Percentiles rank a stretch among this genome's conserved stretches.
These are phyloP conservation scores for Neurospora sp. DNA, from an alignment of 495 filamentous ascomycete genomes.

Conservation along the genomic window DNA sequence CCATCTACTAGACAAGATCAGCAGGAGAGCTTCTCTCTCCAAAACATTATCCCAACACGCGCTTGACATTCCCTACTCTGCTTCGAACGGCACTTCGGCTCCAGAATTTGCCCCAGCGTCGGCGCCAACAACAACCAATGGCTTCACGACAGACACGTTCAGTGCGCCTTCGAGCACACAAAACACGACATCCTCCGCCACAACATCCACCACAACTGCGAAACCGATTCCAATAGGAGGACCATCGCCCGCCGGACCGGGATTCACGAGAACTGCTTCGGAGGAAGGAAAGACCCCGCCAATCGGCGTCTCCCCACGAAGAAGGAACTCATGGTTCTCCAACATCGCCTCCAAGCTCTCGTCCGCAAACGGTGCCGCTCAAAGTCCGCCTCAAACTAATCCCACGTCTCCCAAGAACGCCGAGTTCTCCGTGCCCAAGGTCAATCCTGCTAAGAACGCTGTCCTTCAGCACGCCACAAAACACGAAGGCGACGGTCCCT, in stretches of 20 bases:
- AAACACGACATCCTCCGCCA: not conserved
- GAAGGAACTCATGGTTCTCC: slow-evolving; percentile 82
- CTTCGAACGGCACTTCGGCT: slow-evolving; percentile 1
- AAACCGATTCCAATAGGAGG: slow-evolving; percentile 16
- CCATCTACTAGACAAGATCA: slow-evolving; percentile 11
- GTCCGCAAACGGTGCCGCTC: slow-evolving; percentile 40
- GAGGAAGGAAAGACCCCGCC: slow-evolving; percentile 24
- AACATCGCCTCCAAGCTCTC: slow-evolving; percentile 90
- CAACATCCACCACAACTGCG: slow-evolving; percentile 19
- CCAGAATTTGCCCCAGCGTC: slow-evolving; percentile 1
- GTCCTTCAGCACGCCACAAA: slow-evolving; percentile 41
- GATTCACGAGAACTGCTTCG: slow-evolving; percentile 18
- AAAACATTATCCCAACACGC: slow-evolving; percentile 14
- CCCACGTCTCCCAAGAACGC: slow-evolving; percentile 39
- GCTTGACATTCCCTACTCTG: slow-evolving; percentile 7
- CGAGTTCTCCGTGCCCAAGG: slow-evolving; percentile 49
- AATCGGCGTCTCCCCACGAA: slow-evolving; percentile 28
- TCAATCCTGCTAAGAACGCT: slow-evolving; percentile 38
- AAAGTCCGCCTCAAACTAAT: slow-evolving; percentile 31
- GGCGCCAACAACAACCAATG: slow-evolving; percentile 1
- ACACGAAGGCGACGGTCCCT: slow-evolving; percentile 45
- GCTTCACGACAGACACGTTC: slow-evolving; percentile 1
- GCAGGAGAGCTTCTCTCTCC: slow-evolving; percentile 6
- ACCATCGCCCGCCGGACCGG: slow-evolving; percentile 6
- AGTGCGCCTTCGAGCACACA: not conserved